Base-by-base conservation (phyloP, 2,329 filamentous ascomycete genomes). In the Nemania abortiva region DNA sequence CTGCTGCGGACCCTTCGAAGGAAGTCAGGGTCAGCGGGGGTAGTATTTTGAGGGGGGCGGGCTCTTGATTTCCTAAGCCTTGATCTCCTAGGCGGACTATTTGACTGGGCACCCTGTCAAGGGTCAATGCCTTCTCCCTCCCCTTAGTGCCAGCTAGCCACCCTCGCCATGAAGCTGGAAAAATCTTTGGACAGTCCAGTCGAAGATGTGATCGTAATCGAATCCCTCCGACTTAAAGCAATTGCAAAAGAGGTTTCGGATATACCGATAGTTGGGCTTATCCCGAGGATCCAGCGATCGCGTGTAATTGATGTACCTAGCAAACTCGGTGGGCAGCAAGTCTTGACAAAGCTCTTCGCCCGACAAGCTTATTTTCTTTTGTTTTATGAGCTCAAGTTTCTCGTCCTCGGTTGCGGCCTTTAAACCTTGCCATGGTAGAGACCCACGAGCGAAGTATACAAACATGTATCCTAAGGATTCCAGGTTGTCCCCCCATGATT, bases 341-440 rank as follows among this genome's bases (percentile, higher is more conserved):
- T 89, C 90, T 81, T 89, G 89, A 86, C 90, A 92, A 73, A 90
- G 56, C 55, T 67, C 89, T 82, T 92, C 88, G 76, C 89, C 92
- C 22, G 90, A 90, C 13, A 90, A 91, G 24, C 89, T 92, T 89
- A 91, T 91, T 86, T 92, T 92, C 86, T 91, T 92, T 84, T 92
- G 89, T 89, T 91, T 91, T 81, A 92, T 92, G 73, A 90, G 52
- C 31, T 65, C 90, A 79, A 91, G 91, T 82, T 92, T 92, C 81
- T 92, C 89, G 84, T 91, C 91, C 84, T 91, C 91, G 68, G 89
- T 91, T 73, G 89, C 89, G 80, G 89, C 90, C 84, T 92, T 92
- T 69, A 92, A 84, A 69, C 90, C 90, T 82, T 92, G 90, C 90
- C 90, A 92, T 73, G 90, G 90, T 63, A 92, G 89, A 74, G 89